phyloP scores from a whole-genome alignment of 352 stramenopile genomes.

The Globisporangium rhizosaccharum region DNA sequence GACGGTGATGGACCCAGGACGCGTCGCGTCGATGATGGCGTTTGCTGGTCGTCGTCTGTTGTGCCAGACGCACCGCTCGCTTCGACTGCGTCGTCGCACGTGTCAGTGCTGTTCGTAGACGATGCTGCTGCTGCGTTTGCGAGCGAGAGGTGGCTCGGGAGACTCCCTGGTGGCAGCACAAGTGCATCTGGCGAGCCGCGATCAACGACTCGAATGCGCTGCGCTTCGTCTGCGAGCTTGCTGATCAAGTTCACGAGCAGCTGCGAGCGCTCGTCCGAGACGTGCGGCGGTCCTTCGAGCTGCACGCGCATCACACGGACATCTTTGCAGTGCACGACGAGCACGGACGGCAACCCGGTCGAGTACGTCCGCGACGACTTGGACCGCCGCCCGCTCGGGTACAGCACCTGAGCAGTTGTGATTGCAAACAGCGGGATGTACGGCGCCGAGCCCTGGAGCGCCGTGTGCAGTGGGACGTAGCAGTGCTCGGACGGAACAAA shows the following conservation, averaged over 20 bases:
- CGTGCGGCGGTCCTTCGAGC: constrained; percentile 35
- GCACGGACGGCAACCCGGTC: constrained; percentile 41
- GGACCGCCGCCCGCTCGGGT: constrained; percentile 46
- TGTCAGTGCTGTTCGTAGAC: neutral
- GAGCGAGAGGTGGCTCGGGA: constrained; percentile 7
- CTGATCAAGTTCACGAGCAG: constrained; percentile 42
- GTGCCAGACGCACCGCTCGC: neutral
- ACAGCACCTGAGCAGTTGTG: constrained; percentile 50
- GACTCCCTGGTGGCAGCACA: neutral
- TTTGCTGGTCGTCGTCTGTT: constrained; percentile 3
- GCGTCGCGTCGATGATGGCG: neutral
- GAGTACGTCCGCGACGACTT: constrained; percentile 50
- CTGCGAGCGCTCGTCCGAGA: constrained; percentile 52
- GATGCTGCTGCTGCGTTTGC: neutral
- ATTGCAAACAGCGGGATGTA: constrained; percentile 80
- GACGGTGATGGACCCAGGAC: constrained; percentile 26
- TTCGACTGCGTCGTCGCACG: constrained; percentile 6
- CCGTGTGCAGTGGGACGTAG: constrained; percentile 29
- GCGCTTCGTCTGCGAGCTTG: constrained; percentile 47
- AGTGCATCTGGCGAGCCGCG: constrained; percentile 1
- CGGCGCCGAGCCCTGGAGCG: constrained; percentile 33
- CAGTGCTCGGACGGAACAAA: constrained; percentile 61
- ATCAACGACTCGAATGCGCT: constrained; percentile 42
- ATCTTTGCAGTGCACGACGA: constrained; percentile 78
- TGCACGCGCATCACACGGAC: constrained; percentile 67